Conservation (phyloP, 2,329 filamentous ascomycete genomes). For the Sclerotinia spermophila region DNA sequence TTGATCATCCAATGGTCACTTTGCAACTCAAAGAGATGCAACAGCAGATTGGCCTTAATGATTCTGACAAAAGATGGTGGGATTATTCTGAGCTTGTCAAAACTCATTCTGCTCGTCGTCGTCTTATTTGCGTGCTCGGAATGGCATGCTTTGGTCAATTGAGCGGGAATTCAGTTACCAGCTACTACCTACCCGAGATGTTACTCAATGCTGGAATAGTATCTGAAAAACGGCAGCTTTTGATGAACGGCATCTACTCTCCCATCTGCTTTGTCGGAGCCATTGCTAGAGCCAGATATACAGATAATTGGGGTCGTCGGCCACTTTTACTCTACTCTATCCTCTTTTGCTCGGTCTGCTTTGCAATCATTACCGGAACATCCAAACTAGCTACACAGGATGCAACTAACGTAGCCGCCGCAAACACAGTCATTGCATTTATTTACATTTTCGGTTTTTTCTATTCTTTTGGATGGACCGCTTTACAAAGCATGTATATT, state of each 20-base stretch:
- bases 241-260: slow-evolving; percentile 42
- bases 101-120: slow-evolving; percentile 29
- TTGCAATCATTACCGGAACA: slow-evolving; percentile 48
- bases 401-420: slow-evolving; percentile 36
- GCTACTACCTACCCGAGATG: slow-evolving; percentile 32
- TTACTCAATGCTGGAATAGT: slow-evolving; percentile 29
- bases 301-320: slow-evolving; percentile 33
- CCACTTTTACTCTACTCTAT: slow-evolving; percentile 47
- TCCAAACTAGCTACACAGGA: slow-evolving; percentile 39
- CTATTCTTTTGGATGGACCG: slow-evolving; percentile 51
- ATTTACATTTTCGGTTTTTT: slow-evolving; percentile 52
- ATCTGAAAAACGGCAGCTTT: slow-evolving; percentile 41
- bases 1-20: slow-evolving; percentile 31
- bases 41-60: slow-evolving; percentile 29
- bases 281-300: slow-evolving; percentile 25
- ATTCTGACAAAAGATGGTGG: slow-evolving; percentile 36
- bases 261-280: slow-evolving; percentile 39
- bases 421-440: slow-evolving; percentile 47
- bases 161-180: slow-evolving; percentile 37
- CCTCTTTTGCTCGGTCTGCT: slow-evolving; percentile 46
- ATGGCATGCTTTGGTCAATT: slow-evolving; percentile 36
- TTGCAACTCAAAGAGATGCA: slow-evolving; percentile 34
- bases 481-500: slow-evolving; percentile 49
- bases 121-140: slow-evolving; percentile 35
- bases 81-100: slow-evolving; percentile 34